Evolutionary conservation across 805 yeast species (phyloP).

Genomic region (Schwanniomyces sp.): DNA sequence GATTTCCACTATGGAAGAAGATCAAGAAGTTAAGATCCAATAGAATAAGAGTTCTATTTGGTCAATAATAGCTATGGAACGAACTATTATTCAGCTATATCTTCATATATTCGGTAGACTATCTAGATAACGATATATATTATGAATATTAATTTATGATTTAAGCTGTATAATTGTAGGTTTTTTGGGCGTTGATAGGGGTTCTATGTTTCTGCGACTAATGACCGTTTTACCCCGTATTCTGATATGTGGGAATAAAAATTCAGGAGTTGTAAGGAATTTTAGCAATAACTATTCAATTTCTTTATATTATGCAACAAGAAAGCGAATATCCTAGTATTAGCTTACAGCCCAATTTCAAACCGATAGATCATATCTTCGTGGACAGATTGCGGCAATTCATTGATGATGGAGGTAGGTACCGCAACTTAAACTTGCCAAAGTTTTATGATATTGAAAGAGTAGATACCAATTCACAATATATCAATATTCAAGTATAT

Average conservation of each 20-base stretch:
- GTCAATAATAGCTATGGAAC: too few species aligned
- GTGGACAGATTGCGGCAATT: conserved; percentile 75
- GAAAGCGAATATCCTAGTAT: conserved; percentile 13
- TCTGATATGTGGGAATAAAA: not conserved
- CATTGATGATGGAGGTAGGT: conserved; percentile 72
- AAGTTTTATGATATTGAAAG: conserved; percentile 71
- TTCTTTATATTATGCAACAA: not conserved
- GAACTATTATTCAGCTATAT: not conserved
- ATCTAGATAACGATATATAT: not conserved
- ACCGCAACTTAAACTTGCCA: conserved; percentile 70
- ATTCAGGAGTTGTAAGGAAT: not conserved
- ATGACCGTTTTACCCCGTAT: conserved; percentile 2
- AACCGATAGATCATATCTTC: conserved; percentile 74
- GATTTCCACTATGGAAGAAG: conserved; percentile 65
- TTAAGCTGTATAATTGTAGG: not conserved
- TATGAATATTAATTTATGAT: not conserved
- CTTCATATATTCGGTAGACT: not conserved
- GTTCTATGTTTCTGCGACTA: not conserved
- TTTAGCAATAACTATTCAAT: not conserved
- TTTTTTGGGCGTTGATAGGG: not conserved
- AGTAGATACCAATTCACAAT: conserved; percentile 40
- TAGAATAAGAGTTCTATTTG: conserved; percentile 1
- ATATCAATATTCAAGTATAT: conserved; percentile 62
- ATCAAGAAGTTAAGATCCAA: conserved; percentile 58
- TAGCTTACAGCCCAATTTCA: conserved; percentile 59